Evolutionary conservation across 305 asterid species (phyloP).

Genomic region (Withania somnifera): DNA sequence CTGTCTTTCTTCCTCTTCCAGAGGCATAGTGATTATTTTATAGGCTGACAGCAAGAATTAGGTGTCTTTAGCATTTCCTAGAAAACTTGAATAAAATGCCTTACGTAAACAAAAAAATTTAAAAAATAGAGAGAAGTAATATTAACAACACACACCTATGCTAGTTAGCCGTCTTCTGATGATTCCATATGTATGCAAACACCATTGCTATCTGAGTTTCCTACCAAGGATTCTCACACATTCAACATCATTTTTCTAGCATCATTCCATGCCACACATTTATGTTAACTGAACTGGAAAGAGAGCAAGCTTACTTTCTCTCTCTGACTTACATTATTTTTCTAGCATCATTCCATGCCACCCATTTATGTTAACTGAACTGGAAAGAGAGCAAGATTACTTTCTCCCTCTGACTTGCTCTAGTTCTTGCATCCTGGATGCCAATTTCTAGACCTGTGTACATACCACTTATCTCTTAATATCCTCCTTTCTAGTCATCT

Average conservation of each 20-base stretch:
- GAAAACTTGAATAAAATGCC: background rate
- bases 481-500: background rate
- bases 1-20: background rate
- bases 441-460: background rate
- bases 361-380: background rate
- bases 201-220: background rate
- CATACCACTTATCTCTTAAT: background rate
- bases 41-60: background rate
- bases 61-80: background rate
- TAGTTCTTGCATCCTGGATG: background rate
- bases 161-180: background rate
- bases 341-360: background rate
- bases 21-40: background rate
- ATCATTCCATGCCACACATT: background rate
- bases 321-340: background rate
- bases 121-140: background rate
- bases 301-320: background rate
- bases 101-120: background rate
- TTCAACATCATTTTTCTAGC: background rate
- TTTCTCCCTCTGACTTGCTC: background rate
- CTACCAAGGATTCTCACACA: background rate
- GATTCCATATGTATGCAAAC: background rate
- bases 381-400: background rate
- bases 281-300: background rate
- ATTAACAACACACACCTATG: background rate